Evolutionary conservation across 176 grass and related monocot genomes (phyloP), one percentile per base, ranked within the genome.

Genomic region (Puya raimondii): DNA sequence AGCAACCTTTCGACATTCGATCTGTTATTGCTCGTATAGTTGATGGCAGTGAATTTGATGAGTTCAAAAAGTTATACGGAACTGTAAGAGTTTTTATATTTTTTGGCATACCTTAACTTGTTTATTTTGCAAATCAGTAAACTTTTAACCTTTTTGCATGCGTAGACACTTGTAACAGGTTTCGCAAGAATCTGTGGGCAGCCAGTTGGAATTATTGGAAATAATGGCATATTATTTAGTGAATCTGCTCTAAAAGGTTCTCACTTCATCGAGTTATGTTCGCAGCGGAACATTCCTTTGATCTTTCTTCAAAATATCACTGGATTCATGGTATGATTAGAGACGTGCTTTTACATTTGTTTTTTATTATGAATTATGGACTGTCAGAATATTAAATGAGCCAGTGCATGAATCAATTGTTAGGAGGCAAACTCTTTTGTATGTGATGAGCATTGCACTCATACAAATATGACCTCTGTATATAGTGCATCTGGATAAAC

Each of bases 241-340:
- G 93, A 97, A 80, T 92, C 93, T 74, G 93, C 93, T 1, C 66
- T 92, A 54, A 97, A 97, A 82, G 89, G 89, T 52, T 70, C 86
- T n/a, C 93, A 97, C 76, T 97, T 97, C 69, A 92, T 97, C 75
- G 86, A 97, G 64, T 81, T 97, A 73, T 97, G 93, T 83, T 84
- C 89, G 51, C 89, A 97, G 64, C 84, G 93, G 48, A 89, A 90
- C 81, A 92, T 97, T 81, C 93, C 93, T 88, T 88, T 97, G 77
- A 92, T 97, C 68, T 97, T 97, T 74, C 93, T 92, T 85, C 93
- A 97, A 78, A 97, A 97, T 77, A 97, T 97, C 74, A 88, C 93
- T 81, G 93, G 93, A 23, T 97, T 97, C 79, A 97, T 97, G 93
- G 93, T 97, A 85, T 78, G 59, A 1, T 47, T 70, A 77, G 15